Base-by-base conservation (phyloP, 345 rosid species). In the Syzygium jambos region DNA sequence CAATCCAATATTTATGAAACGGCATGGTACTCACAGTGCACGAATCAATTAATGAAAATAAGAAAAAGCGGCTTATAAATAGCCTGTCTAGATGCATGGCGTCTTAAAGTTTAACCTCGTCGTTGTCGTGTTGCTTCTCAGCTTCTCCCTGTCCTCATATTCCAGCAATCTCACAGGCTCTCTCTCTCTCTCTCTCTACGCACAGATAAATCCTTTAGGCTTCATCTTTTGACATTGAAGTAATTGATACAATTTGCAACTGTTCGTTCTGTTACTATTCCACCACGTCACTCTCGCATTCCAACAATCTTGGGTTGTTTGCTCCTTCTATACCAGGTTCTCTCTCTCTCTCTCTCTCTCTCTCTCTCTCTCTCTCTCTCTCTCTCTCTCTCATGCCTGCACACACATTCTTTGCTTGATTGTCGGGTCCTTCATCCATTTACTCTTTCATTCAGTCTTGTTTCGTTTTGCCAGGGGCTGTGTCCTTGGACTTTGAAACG, bases 401-500 rank as follows among this genome's bases (percentile, higher is more conserved):
- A 0, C 22, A 0, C 63, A 23, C 63, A 23, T 23, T 57, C 63
- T 11, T 27, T 23, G 63, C 14, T n/a, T 13, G 6, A 10, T 57
- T 12, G 1, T 61, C 27, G 68, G 30, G 30, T 61, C 30, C 30
- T 59, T 27, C 68, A 61, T 61, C 16, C 25, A 30, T 61, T 27
- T n/a, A 27, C 16, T 12, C 34, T 61, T 59, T 57, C 27, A 27
- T 5, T 61, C 34, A 61, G 30, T 29, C 7, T n/a, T 61, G 0
- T 27, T 88, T 61, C 41, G 41, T 55, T 46, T 88, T 55, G 89
- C 73, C 80, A 87, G 90, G 85, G 87, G 91, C 91, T n/a, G n/a
- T 93, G 92, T 87, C 89, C 87, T 41, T 54, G 63, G 86, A 78
- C 38, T 78, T 16, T 86, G 88, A 91, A 89, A 52, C 88, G 25